These are phyloP conservation scores for cucumber (Cucumis sativus) DNA, from an alignment of 306 rosid species.

Conservation along the genomic window DNA sequence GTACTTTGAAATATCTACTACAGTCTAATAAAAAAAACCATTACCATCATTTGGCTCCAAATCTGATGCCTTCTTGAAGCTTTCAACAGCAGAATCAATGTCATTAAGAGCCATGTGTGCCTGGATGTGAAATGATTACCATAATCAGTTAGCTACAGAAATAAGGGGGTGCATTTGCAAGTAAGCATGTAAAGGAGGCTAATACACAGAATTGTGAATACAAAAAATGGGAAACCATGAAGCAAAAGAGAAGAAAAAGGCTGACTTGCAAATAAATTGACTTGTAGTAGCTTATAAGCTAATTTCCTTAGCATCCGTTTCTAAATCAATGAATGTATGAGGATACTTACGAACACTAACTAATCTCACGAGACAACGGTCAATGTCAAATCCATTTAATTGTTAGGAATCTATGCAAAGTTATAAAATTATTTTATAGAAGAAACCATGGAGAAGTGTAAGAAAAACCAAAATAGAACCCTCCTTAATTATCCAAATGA, in stretches of 20 bases:
- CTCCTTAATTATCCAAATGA: not conserved
- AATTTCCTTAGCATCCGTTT: not conserved
- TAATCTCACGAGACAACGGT: not conserved
- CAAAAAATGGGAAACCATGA: not conserved
- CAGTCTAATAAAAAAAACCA: not conserved
- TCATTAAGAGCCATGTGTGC: slow-evolving; percentile 74
- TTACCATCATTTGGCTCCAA: slow-evolving; percentile 89
- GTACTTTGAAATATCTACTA: not conserved
- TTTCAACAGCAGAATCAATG: slow-evolving; percentile 87
- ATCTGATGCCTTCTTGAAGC: slow-evolving; percentile 60
- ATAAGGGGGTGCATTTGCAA: not conserved
- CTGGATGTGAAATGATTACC: slow-evolving; percentile 27
- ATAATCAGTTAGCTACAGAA: slow-evolving; percentile 8
- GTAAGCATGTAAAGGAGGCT: not conserved
- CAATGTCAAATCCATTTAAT: not conserved
- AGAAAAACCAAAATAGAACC: not conserved
- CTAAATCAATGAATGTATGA: not conserved
- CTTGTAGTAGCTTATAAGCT: not conserved
- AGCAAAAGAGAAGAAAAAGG: not conserved
- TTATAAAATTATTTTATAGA: not conserved
- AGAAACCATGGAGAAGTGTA: not conserved
- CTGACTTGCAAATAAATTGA: not conserved
- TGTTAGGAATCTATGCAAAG: not conserved
- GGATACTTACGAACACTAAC: not conserved
- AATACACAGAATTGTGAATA: not conserved